Evolutionary conservation across 768 basidiomycete species (phyloP).

Genomic region (Lentinula sp.): DNA sequence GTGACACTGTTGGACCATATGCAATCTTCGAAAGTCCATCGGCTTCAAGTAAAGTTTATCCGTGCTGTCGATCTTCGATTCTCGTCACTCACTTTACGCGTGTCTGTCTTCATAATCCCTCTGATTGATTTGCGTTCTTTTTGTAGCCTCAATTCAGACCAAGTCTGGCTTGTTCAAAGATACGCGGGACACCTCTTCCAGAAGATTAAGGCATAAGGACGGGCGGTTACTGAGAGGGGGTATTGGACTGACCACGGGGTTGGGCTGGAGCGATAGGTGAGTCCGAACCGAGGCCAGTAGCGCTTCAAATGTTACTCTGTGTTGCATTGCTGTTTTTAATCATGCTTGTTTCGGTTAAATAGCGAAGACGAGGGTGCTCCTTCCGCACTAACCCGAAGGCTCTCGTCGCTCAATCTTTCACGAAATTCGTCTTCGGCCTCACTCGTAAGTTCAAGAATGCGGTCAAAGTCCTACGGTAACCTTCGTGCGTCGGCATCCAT

Average conservation of each 20-base stretch:
- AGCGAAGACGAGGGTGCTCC: slow-evolving; percentile 75
- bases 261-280: slow-evolving; percentile 73
- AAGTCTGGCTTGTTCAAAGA: slow-evolving; percentile 44
- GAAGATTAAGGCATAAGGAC: slow-evolving; percentile 58
- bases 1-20: neutral
- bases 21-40: neutral
- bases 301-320: neutral
- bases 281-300: slow-evolving; percentile 11
- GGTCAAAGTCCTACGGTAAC: neutral
- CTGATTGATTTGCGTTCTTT: neutral
- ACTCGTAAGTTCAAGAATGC: slow-evolving; percentile 16
- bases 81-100: neutral
- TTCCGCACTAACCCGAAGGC: slow-evolving; percentile 55
- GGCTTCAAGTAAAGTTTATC: neutral
- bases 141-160: slow-evolving; percentile 22
- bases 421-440: slow-evolving; percentile 41
- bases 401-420: slow-evolving; percentile 51
- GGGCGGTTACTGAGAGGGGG: slow-evolving; percentile 53
- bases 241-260: slow-evolving; percentile 63
- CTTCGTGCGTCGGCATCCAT: slow-evolving; percentile 1
- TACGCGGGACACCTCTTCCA: slow-evolving; percentile 47
- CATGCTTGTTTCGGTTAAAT: slow-evolving; percentile 7
- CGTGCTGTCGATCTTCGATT: neutral
- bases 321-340: slow-evolving; percentile 5
- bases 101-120: neutral